A percentile compares a stretch with the other conserved stretches of the same genome.
phyloP scores from a whole-genome alignment of 768 basidiomycete species.

The Russula earlei region DNA sequence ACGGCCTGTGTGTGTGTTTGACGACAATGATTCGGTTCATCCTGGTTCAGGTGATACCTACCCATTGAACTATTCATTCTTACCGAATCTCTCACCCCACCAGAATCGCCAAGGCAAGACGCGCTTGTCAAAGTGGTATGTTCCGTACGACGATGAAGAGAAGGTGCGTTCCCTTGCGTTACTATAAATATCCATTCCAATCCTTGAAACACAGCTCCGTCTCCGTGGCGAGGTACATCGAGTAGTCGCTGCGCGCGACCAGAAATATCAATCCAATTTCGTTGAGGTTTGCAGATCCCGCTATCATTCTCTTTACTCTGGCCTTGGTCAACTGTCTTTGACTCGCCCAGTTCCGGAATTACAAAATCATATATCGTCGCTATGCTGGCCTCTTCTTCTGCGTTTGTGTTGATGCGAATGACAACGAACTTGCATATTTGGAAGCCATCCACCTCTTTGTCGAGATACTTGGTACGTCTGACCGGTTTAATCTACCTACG shows the following conservation, averaged over 20 bases:
- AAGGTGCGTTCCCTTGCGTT: constrained; percentile 67
- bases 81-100: background rate
- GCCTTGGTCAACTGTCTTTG: constrained; percentile 6
- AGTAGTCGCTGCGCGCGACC: constrained; percentile 90
- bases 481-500: constrained; percentile 24
- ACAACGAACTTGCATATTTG: constrained; percentile 94
- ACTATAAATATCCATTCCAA: background rate
- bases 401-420: constrained; percentile 94
- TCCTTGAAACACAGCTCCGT: constrained; percentile 55
- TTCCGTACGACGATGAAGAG: constrained; percentile 97
- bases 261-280: constrained; percentile 98
- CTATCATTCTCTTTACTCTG: background rate
- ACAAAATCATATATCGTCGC: constrained; percentile 94
- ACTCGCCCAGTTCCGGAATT: constrained; percentile 78
- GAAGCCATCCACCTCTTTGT: constrained; percentile 99
- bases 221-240: constrained; percentile 95
- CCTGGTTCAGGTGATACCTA: constrained; percentile 70
- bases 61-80: background rate
- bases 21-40: constrained; percentile 99
- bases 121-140: constrained; percentile 95
- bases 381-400: constrained; percentile 99
- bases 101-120: constrained; percentile 99
- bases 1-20: too few relatives aligned
- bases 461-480: constrained; percentile 80
- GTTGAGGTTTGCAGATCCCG: constrained; percentile 64